Base-by-base conservation (phyloP, 1,284 basidiomycete genomes). In the Takashimella koratensis region DNA sequence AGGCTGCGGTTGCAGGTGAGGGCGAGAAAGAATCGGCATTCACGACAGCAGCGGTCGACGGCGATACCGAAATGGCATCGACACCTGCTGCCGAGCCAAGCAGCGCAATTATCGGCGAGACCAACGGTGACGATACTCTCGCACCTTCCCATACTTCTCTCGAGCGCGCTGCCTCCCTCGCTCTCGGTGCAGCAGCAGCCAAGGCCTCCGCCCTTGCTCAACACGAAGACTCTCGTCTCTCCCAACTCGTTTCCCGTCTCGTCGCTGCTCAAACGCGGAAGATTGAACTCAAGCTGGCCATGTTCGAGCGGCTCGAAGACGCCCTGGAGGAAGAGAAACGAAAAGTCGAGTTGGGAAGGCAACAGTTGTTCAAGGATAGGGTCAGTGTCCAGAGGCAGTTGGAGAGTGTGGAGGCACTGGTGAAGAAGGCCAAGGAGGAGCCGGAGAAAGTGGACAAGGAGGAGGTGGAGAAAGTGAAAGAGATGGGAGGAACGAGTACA, bases 201-300 rank as follows among this genome's bases (percentile, higher is more conserved):
- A 91, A 94, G 26, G 92, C 95, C 0, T 79, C 83, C 30, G 77
- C 85, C 1, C 83, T 98, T 23, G 90, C 92, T 0, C 81, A 84
- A n/a, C 85, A 87, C 16, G 93, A 96, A 74, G 90, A 96, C 63
- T 76, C 80, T 0, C 86, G 90, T 51, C 88, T 97, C 59, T 84
- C 86, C 45, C 81, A 83, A 49, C 84, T 94, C 21, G 84, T 98
- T 20, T 84, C 88, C 1, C 83, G 86, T 46, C 82, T 98, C 53
- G 89, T 98, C 75, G 88, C 92, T 67, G 83, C 95, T 25, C 96
- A 95, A 53, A 80, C 97, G 45, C 86, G 85, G 19, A 98, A 98
- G 75, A 84, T 98, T 47, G 93, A 98, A 71, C 79, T 94, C 58
- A 96, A 97, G 80, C 88, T 92, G 82, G 77, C 82, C 3, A 88